Evolutionary conservation across 176 grass and related monocot species (phyloP), one percentile per base, ranked within the genome.

Genomic region (Leersia perrieri): DNA sequence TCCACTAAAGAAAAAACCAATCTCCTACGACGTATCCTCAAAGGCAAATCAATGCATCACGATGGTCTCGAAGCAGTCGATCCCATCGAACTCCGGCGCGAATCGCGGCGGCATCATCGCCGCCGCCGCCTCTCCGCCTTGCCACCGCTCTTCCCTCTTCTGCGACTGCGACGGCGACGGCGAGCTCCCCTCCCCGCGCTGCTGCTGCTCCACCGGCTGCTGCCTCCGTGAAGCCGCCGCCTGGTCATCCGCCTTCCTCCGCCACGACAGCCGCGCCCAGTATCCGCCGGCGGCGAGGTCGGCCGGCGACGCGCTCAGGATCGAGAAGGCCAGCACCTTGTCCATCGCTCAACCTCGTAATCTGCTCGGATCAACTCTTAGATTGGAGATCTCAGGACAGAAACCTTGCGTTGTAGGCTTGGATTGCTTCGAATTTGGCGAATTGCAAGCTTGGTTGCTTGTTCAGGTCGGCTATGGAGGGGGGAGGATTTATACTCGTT

Each of bases 11-110:
- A 16, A 49, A 63, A 45, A 71, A 79, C n/a, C n/a, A n/a, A n/a
- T n/a, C n/a, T n/a, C n/a, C n/a, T n/a, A n/a, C n/a, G n/a, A n/a
- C n/a, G n/a, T n/a, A n/a, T n/a, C n/a, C n/a, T n/a, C n/a, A n/a
- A n/a, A n/a, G n/a, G n/a, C n/a, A n/a, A 9, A 2, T n/a, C 34
- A 87, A 33, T 84, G 83, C 28, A 77, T 80, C 3, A 94, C 70
- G 49, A 94, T 94, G 55, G 92, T 92, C 76, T 87, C 92, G 68
- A 92, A 94, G 84, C 89, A 92, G 67, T 94, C 69, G 72, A 94
- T 89, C 20, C 92, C 92, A 35, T 94, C 92, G 23, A 94, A 85
- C 87, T 94, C 89, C 32, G 73, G 80, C 30, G 92, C 89, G 66
- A 94, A 85, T 42, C 89, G 81, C 7, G 87, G 76, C 1, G 9